Base-by-base conservation (phyloP, 768 basidiomycete species). In the Hysterangium stoloniferum region DNA sequence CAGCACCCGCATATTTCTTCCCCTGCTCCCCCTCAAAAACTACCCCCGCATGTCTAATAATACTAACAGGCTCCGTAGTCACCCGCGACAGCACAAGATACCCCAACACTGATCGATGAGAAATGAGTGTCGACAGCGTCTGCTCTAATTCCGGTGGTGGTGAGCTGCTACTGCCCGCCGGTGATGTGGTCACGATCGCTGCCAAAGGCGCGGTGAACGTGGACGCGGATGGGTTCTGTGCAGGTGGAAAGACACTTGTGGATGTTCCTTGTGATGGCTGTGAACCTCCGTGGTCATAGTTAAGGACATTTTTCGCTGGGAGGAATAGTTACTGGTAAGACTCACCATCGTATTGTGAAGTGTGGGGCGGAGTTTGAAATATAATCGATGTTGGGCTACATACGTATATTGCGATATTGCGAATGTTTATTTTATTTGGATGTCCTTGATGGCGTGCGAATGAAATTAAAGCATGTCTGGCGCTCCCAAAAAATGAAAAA, bases 21-120 rank as follows among this genome's bases (percentile, higher is more conserved):
- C 88, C 88, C 33, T 85, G 82, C 55, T 90, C 88, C 28, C 88
- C 87, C 55, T 91, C 89, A 57, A 91, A 91, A 4, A 89, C 75
- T 46, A 86, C 86, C 12, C 88, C 89, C 1, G 86, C 83, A 58
- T 88, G 83, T 28, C 87, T 76, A 58, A 96, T 84, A 56, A 96
- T 90, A 57, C 82, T 80, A 17, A 79, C 76, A 5, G 82, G 82
- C 22, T 48, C 46, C 12, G 17, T 13, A 40, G 76, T 76, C 0
- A 80, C 77, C 4, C 89, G 75, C 3, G 88, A 84, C 28, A 94
- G 71, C 0, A 94, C 76, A 60, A 95, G 76, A 63, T 93, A 93
- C 1, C 92, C 91, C 5, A 90, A 77, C 3, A 94, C 90, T 17
- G 87, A 84, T 15, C 87, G 77, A 61, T 94, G 86, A 4, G 86